A percentile compares a stretch with the other conserved stretches of the same genome.
Conservation (phyloP, 768 basidiomycete species). For the Lentinula aciculospora region DNA sequence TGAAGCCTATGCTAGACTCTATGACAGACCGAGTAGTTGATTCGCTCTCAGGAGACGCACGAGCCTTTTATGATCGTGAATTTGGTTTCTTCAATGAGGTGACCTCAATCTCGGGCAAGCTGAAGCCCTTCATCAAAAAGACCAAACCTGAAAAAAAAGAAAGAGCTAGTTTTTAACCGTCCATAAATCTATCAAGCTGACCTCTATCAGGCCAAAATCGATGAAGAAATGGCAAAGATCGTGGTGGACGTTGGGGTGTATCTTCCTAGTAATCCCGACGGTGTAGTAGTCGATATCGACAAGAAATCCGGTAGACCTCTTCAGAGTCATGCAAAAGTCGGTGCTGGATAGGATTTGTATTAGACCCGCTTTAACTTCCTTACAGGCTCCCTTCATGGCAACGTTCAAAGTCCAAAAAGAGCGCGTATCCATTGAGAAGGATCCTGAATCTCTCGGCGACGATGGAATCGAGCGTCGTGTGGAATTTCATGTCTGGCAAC, state of each 20-base stretch:
- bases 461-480: conserved; percentile 53
- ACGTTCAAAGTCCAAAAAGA: conserved; percentile 98
- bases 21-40: conserved; percentile 78
- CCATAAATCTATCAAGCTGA: background rate
- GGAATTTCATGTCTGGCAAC: conserved; percentile 90
- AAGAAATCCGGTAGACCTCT: conserved; percentile 93
- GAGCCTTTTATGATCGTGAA: conserved; percentile 88
- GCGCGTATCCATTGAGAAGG: conserved; percentile 53
- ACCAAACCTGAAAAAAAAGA: conserved; percentile 97
- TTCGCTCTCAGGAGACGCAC: conserved; percentile 85
- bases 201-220: conserved; percentile 83
- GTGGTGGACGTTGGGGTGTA: conserved; percentile 93
- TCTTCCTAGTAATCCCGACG: conserved; percentile 95
- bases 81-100: conserved; percentile 95
- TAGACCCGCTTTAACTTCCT: background rate
- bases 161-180: background rate
- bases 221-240: conserved; percentile 99
- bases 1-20: conserved; percentile 92
- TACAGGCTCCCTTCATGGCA: conserved; percentile 99
- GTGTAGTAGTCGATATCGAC: conserved; percentile 94
- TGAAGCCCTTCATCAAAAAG: conserved; percentile 95
- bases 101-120: conserved; percentile 95
- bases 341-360: conserved; percentile 3
- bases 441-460: conserved; percentile 69
- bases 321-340: conserved; percentile 95